These are phyloP conservation scores for Phlebiopsis flavidoalba DNA, from an alignment of 768 basidiomycete genomes.

Conservation along the genomic window DNA sequence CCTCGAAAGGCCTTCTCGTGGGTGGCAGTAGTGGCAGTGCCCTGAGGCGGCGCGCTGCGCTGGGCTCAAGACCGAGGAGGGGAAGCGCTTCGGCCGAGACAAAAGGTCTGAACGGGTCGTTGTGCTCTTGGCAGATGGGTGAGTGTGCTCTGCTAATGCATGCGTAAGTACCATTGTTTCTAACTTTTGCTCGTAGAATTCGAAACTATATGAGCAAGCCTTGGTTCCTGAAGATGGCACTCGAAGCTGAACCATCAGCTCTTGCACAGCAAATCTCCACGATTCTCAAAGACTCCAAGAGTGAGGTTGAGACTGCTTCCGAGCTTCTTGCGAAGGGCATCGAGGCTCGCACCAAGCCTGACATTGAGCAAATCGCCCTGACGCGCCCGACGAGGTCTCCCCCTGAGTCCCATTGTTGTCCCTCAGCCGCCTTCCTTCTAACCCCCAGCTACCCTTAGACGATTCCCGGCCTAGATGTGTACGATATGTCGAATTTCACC, in stretches of 20 bases:
- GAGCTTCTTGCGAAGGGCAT: constrained; percentile 17
- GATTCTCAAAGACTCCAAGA: constrained; percentile 25
- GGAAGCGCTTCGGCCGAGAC: constrained; percentile 56
- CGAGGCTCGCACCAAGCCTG: constrained; percentile 12
- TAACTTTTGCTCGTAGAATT: constrained; percentile 46
- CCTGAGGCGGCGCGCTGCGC: constrained; percentile 65
- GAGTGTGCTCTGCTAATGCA: constrained; percentile 32
- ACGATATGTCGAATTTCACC: background rate
- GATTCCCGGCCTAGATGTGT: background rate
- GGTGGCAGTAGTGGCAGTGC: constrained; percentile 93
- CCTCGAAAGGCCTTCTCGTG: constrained; percentile 84
- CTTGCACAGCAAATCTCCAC: constrained; percentile 45
- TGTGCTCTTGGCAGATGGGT: constrained; percentile 88
- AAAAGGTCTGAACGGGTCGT: constrained; percentile 83
- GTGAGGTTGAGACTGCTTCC: constrained; percentile 16
- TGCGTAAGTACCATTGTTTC: background rate
- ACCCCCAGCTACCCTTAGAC: background rate
- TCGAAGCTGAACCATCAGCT: constrained; percentile 48
- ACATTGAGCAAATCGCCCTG: constrained; percentile 14
- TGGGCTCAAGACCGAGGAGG: constrained; percentile 75
- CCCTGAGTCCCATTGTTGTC: background rate
- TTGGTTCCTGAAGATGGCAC: constrained; percentile 78
- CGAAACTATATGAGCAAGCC: constrained; percentile 93
- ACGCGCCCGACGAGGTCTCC: constrained; percentile 14
- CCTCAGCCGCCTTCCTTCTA: background rate